A percentile compares a stretch with the other conserved stretches of the same genome.
Conservation (phyloP, 1,284 basidiomycete genomes). For the Amylostereum chailletii region DNA sequence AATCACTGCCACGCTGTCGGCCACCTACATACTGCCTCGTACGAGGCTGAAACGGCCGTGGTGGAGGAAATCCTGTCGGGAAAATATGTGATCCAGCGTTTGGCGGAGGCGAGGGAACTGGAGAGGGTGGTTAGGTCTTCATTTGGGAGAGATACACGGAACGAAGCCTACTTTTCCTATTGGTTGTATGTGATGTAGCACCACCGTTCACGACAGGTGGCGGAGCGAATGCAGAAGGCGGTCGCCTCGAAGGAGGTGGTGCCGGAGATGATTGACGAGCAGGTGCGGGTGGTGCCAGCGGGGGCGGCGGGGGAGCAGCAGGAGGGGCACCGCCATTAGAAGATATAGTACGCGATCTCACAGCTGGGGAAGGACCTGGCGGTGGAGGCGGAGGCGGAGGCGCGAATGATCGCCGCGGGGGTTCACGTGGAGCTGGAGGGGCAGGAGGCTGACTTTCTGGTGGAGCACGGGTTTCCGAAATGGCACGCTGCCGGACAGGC, state of each 20-base stretch:
- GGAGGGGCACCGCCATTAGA: conserved; percentile 16
- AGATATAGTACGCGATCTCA: conserved; percentile 16
- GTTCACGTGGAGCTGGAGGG: conserved; percentile 16
- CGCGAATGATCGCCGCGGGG: conserved; percentile 10
- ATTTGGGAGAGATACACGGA: conserved; percentile 1
- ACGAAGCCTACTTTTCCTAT: conserved; percentile 43
- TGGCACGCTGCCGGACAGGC: conserved; percentile 29
- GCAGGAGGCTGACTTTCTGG: neutral
- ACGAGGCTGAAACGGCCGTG: conserved; percentile 47
- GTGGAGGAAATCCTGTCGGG: conserved; percentile 67
- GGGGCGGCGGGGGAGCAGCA: conserved; percentile 13
- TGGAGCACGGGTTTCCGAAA: conserved; percentile 21
- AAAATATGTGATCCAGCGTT: conserved; percentile 61
- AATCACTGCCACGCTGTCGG: conserved; percentile 54
- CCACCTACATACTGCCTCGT: conserved; percentile 55
- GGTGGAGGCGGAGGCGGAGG: conserved; percentile 17
- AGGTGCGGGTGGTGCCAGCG: conserved; percentile 13
- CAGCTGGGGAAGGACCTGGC: conserved; percentile 18
- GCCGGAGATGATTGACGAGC: conserved; percentile 14
- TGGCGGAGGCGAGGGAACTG: conserved; percentile 71
- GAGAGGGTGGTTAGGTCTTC: conserved; percentile 9
- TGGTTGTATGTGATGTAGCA: conserved; percentile 11
- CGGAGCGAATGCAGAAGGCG: conserved; percentile 13
- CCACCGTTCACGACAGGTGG: conserved; percentile 18
- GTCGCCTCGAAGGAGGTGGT: conserved; percentile 15